These are phyloP conservation scores for Nigrospora sphaerica DNA, from an alignment of 2,329 filamentous ascomycete species.

Conservation along the genomic window DNA sequence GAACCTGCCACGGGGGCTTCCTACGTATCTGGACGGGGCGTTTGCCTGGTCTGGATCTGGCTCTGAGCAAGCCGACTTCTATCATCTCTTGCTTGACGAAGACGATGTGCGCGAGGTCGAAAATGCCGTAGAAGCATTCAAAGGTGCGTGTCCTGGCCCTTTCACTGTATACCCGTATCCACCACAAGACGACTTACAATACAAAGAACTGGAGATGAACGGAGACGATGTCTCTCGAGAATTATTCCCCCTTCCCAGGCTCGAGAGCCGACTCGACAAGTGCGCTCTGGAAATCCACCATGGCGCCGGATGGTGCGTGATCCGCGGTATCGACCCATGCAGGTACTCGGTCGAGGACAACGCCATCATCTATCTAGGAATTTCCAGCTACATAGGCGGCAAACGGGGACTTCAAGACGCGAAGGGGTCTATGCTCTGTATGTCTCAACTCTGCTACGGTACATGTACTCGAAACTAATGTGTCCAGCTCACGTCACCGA, in stretches of 20 bases:
- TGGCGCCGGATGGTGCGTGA: constrained; percentile 43
- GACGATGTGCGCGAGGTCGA: constrained; percentile 15
- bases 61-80: constrained; percentile 5
- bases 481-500: constrained; percentile 38
- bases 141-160: constrained; percentile 10
- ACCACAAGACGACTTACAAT: constrained; percentile 5
- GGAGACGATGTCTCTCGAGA: constrained; percentile 26
- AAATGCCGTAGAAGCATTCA: constrained; percentile 15
- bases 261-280: constrained; percentile 25
- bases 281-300: constrained; percentile 29
- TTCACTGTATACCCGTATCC: no score
- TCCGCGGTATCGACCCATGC: constrained; percentile 43
- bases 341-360: constrained; percentile 46
- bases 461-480: constrained; percentile 7
- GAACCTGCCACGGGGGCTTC: constrained; percentile 9
- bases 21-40: constrained; percentile 8
- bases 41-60: constrained; percentile 11
- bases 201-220: constrained; percentile 23
- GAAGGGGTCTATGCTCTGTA: constrained; percentile 40
- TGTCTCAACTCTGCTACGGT: constrained; percentile 8
- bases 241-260: constrained; percentile 32
- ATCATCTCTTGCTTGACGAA: constrained; percentile 10
- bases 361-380: constrained; percentile 46
- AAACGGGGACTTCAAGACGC: constrained; percentile 42
- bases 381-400: constrained; percentile 49